Percentiles rank a stretch among this genome's conserved stretches.
phyloP scores from a whole-genome alignment of 106 monocot genomes.

The Phalaenopsis equestris region DNA sequence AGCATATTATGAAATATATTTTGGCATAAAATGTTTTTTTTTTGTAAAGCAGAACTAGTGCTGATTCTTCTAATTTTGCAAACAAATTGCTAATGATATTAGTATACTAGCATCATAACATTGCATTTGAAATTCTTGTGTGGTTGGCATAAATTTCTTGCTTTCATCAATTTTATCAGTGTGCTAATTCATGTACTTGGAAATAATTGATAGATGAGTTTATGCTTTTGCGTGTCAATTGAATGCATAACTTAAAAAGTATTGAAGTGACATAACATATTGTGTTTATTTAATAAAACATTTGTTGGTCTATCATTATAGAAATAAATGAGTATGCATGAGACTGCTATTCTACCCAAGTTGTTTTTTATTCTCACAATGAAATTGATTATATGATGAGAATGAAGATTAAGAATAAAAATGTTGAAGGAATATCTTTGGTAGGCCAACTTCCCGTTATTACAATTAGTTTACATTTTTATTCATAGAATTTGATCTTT shows the following conservation, averaged over 20 bases:
- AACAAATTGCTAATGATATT: background rate
- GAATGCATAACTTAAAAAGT: background rate
- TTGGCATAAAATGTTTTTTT: background rate
- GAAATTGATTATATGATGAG: background rate
- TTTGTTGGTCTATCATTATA: background rate
- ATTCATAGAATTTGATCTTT: background rate
- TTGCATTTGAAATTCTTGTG: background rate
- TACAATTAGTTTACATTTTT: background rate
- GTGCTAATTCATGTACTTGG: background rate
- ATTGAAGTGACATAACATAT: background rate
- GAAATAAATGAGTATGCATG: background rate
- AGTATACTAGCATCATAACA: background rate
- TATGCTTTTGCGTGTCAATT: background rate
- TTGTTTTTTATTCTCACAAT: background rate
- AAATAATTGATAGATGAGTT: background rate
- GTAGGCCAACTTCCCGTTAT: background rate
- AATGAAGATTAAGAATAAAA: background rate
- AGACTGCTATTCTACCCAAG: background rate
- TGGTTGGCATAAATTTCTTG: background rate
- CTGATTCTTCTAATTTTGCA: background rate
- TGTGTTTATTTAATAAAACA: background rate
- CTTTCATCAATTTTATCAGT: background rate
- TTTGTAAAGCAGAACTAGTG: background rate
- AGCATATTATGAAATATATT: background rate
- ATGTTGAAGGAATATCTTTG: background rate